A percentile compares a stretch with the other conserved stretches of the same genome.
These are phyloP conservation scores for Myxozyma geophila DNA, from an alignment of 805 yeast genomes.

Conservation along the genomic window DNA sequence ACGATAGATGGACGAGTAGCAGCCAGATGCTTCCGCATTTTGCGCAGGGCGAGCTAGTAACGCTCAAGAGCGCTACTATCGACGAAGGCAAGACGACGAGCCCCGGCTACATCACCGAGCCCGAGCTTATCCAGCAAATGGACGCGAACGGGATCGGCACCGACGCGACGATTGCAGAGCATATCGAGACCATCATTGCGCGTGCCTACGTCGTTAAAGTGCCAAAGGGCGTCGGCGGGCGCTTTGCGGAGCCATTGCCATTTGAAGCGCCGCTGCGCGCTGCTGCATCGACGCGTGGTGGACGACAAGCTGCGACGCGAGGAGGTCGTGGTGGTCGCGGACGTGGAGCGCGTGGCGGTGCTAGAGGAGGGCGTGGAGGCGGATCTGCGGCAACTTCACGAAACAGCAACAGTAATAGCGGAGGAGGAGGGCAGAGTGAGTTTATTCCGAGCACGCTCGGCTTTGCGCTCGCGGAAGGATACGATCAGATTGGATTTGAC, in stretches of 20 bases:
- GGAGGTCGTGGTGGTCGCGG: slow-evolving; percentile 23
- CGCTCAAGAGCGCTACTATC: slow-evolving; percentile 61
- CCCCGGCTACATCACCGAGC: slow-evolving; percentile 84
- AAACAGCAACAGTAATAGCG: not conserved
- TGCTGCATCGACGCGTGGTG: slow-evolving; percentile 5
- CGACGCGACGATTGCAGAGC: slow-evolving; percentile 99
- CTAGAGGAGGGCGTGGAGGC: slow-evolving; percentile 21
- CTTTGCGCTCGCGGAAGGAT: slow-evolving; percentile 83
- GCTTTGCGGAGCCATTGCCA: slow-evolving; percentile 26
- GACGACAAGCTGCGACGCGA: too few relatives aligned
- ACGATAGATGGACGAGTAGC: slow-evolving; percentile 71
- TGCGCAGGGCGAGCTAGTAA: slow-evolving; percentile 58
- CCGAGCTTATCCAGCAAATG: slow-evolving; percentile 91
- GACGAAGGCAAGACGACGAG: slow-evolving; percentile 78
- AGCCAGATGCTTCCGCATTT: slow-evolving; percentile 70
- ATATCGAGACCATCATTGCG: slow-evolving; percentile 75
- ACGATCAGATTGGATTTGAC: slow-evolving; percentile 77
- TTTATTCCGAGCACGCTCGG: slow-evolving; percentile 85
- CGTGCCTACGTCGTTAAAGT: slow-evolving; percentile 66
- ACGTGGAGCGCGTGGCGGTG: slow-evolving; percentile 22
- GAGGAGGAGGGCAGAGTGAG: slow-evolving; percentile 41
- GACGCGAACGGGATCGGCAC: slow-evolving; percentile 98
- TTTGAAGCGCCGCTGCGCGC: slow-evolving; percentile 39
- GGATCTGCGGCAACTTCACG: not conserved
- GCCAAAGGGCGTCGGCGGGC: slow-evolving; percentile 26